Base-by-base conservation (phyloP, 352 stramenopile species). In the Globisporangium splendens region DNA sequence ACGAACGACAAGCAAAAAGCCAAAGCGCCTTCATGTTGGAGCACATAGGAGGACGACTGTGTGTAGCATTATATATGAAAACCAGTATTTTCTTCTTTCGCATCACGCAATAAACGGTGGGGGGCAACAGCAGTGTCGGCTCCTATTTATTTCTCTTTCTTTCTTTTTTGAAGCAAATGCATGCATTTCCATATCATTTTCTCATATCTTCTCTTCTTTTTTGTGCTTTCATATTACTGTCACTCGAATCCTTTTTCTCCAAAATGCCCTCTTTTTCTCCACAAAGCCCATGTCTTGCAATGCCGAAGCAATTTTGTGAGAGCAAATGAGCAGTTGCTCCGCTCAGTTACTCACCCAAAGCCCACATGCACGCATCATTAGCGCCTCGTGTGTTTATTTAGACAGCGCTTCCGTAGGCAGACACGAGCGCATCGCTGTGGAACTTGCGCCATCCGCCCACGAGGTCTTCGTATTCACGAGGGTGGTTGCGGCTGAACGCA, bases 381-480 rank as follows among this genome's bases (percentile, higher is more conserved):
- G 14, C 33, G n/a, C 28, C n/a, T 33, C 2, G 14, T 2, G 28
- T 15, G 15, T 35, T 39, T 15, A 42, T 59, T 86, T 88, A 95
- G 15, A 93, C 79, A 33, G 80, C 75, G 6, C 66, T 75, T 22
- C 85, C 81, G 61, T 90, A 92, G 52, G 83, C 83, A 7, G 69
- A 69, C 10, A 88, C 56, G 55, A 95, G 74, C 38, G 77, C 83
- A 39, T 93, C 83, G 28, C 74, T 75, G 22, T 95, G 81, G 63
- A 95, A 95, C 50, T 95, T 72, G 48, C 83, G 85, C 83, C 83
- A 95, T 28, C 81, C 80, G 44, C 63, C 56, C 28, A 95, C 81
- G 35, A 95, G 69, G 4, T 78, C 72, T 39, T 92, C 78, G 68
- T 95, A 95, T 60, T 93, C 79, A 39, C 79, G 71, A 28, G 83